Percentiles rank a stretch among this genome's conserved stretches.
Conservation (phyloP, 441 rosid species). For the Corymbia citriodora region DNA sequence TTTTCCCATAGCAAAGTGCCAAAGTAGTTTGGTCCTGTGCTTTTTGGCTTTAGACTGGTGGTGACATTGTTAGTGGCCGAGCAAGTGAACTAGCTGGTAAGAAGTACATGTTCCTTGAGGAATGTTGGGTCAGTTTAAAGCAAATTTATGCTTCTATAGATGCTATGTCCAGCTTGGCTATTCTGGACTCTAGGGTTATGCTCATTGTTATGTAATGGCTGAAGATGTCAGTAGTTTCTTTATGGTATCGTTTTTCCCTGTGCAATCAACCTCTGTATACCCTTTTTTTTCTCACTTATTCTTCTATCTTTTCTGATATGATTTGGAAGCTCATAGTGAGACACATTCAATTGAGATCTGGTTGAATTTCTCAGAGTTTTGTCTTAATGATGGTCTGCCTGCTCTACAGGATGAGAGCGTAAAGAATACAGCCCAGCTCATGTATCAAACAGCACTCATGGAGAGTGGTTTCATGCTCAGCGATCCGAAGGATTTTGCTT, state of each 20-base stretch:
- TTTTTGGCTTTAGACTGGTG: neutral
- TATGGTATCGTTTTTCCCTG: neutral
- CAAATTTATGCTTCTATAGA: neutral
- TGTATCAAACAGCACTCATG: slow-evolving; percentile 88
- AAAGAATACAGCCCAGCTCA: slow-evolving; percentile 76
- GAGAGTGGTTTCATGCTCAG: slow-evolving; percentile 81
- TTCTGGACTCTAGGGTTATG: neutral
- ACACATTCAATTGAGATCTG: neutral
- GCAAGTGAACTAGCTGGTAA: neutral
- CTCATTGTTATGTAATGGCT: neutral
- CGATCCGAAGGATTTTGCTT: slow-evolving; percentile 87
- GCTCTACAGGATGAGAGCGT: slow-evolving; percentile 53
- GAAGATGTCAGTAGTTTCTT: neutral
- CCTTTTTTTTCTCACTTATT: neutral
- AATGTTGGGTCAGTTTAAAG: neutral
- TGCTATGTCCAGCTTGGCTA: neutral
- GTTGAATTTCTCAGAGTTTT: neutral
- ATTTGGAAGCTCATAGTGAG: neutral
- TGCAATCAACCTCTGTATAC: neutral
- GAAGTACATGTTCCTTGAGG: neutral
- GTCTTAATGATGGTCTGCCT: neutral
- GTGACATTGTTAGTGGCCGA: neutral
- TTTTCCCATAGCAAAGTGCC: neutral
- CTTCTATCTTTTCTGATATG: neutral
- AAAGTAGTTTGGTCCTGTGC: neutral